These are phyloP conservation scores for Venturia aucupariae DNA, from an alignment of 2,329 filamentous ascomycete species.

Conservation along the genomic window DNA sequence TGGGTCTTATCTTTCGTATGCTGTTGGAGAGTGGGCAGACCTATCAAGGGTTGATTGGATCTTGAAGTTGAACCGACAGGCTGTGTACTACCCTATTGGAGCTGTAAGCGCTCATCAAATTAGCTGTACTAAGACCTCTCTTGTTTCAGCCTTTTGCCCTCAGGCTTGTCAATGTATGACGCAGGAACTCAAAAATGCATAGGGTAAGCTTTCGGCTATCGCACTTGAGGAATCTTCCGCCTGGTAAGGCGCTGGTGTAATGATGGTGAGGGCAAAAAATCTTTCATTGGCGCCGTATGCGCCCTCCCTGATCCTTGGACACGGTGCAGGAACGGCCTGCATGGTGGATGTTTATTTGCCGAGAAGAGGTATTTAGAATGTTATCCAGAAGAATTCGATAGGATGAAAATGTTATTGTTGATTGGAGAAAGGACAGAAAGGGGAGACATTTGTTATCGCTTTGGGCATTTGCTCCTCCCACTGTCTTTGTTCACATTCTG, in stretches of 20 bases:
- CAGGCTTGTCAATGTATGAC: neutral
- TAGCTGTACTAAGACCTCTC: neutral
- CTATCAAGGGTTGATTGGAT: neutral
- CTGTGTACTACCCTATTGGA: neutral
- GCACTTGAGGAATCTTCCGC: neutral
- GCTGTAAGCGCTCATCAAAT: neutral
- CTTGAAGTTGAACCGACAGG: neutral
- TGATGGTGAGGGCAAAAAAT: neutral
- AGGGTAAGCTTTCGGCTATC: neutral
- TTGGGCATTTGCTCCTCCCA: neutral
- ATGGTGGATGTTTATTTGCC: neutral
- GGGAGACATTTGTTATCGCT: neutral
- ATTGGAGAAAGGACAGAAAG: neutral
- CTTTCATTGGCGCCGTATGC: neutral
- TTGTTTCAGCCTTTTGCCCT: slow-evolving; percentile 7
- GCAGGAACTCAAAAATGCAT: neutral
- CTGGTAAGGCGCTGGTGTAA: neutral
- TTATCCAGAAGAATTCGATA: neutral
- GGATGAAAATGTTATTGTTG: neutral
- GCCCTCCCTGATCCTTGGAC: neutral
- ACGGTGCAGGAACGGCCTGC: neutral
- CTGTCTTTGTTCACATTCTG: neutral
- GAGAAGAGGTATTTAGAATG: neutral
- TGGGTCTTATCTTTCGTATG: neutral
- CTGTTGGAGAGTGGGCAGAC: neutral